phyloP scores from a whole-genome alignment of 345 rosid genomes.

The Anacardium occidentale region DNA sequence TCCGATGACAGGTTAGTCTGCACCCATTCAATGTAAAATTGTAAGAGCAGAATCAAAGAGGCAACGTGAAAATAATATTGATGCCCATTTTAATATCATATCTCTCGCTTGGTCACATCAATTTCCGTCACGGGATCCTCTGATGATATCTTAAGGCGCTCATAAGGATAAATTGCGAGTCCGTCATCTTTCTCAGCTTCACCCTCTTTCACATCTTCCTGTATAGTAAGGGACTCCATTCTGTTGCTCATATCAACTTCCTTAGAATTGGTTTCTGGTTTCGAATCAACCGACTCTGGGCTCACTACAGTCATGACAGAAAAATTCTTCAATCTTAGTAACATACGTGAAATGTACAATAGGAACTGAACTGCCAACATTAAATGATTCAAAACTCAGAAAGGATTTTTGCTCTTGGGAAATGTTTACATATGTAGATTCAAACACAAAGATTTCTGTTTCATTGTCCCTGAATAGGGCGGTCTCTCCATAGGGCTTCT shows the following conservation, averaged over 20 bases:
- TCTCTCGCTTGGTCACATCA: conserved; percentile 97
- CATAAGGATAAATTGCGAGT: conserved; percentile 69
- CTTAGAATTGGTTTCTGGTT: conserved; percentile 53
- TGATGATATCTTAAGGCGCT: conserved; percentile 69
- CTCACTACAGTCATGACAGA: conserved; percentile 45
- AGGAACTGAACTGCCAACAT: too few relatives aligned
- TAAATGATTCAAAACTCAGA: too few relatives aligned
- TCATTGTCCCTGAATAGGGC: too few relatives aligned
- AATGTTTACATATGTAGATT: too few relatives aligned
- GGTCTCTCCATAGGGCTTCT: too few relatives aligned
- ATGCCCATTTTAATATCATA: conserved; percentile 25
- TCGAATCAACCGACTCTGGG: conserved; percentile 46
- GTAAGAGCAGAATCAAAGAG: conserved; percentile 1
- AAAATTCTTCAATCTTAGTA: conserved; percentile 14
- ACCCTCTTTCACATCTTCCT: conserved; percentile 87
- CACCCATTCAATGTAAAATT: conserved; percentile 16
- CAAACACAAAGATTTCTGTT: too few relatives aligned
- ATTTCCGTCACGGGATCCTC: conserved; percentile 71
- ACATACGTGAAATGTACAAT: background rate
- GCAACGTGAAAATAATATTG: background rate
- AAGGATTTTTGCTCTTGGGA: too few relatives aligned
- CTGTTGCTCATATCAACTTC: conserved; percentile 69
- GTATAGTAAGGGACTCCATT: conserved; percentile 74
- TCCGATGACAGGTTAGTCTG: conserved; percentile 73
- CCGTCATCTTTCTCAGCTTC: conserved; percentile 96